Conservation (phyloP, 169 alveolate genomes). For the Amoebophrya sp. region DNA sequence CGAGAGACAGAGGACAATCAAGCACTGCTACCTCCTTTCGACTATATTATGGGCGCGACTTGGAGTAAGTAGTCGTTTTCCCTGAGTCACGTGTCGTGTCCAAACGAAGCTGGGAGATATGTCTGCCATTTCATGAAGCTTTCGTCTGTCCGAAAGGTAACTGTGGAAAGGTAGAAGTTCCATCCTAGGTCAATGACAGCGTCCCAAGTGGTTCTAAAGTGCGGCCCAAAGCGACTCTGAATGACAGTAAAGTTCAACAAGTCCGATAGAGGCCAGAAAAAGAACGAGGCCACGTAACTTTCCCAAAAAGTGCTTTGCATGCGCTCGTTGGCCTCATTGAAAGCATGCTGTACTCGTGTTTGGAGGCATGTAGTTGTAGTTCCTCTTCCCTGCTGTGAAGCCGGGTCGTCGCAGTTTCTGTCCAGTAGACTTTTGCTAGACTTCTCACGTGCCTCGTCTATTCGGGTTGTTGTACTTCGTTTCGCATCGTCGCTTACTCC, state of each 20-base stretch:
- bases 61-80: too few species aligned
- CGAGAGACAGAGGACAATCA: too few species aligned
- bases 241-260: conserved; percentile 21
- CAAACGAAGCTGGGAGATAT: too few species aligned
- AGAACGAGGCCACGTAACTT: conserved; percentile 29
- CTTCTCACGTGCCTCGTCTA: not conserved
- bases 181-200: conserved; percentile 25
- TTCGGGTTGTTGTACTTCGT: too few species aligned
- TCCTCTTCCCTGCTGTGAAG: too few species aligned
- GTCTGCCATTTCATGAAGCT: not conserved
- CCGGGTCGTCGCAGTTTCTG: too few species aligned
- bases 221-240: conserved; percentile 24
- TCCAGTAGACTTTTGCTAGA: too few species aligned
- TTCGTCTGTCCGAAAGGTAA: not conserved
- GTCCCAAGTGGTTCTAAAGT: conserved; percentile 12
- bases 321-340: not conserved
- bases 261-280: conserved; percentile 28
- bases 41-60: too few species aligned
- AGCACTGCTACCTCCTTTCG: too few species aligned
- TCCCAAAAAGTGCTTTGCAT: not conserved
- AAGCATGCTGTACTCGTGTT: not conserved
- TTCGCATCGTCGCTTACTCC: too few species aligned
- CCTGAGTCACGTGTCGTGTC: too few species aligned
- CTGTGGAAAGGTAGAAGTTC: conserved; percentile 18
- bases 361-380: too few species aligned